These are phyloP conservation scores for Carallia brachiata DNA, from an alignment of 345 rosid genomes.

Conservation along the genomic window DNA sequence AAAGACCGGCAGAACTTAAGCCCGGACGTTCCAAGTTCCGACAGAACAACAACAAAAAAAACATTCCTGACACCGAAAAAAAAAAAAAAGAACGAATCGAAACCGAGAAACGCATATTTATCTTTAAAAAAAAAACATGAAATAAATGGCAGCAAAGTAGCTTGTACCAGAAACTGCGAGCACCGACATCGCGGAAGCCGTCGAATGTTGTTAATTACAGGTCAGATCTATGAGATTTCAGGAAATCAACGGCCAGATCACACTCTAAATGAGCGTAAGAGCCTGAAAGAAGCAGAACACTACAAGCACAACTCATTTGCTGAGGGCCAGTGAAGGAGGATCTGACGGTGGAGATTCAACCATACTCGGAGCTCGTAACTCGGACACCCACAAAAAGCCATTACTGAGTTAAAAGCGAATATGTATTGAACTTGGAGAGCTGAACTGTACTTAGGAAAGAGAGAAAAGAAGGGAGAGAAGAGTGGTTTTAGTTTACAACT, in stretches of 20 bases:
- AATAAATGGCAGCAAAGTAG: not conserved
- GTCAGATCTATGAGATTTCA: slow-evolving; percentile 50
- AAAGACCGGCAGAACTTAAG: no score
- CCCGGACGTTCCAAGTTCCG: no score
- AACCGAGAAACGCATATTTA: no score
- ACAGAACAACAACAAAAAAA: no score
- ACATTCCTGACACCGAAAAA: no score
- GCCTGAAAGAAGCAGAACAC: slow-evolving; percentile 19
- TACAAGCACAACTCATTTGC: slow-evolving; percentile 27
- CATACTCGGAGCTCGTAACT: slow-evolving; percentile 30
- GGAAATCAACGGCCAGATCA: slow-evolving; percentile 41
- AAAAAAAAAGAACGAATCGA: no score
- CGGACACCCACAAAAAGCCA: slow-evolving; percentile 37
- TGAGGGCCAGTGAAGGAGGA: slow-evolving; percentile 35
- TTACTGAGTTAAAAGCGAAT: slow-evolving; percentile 29
- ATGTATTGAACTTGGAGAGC: slow-evolving; percentile 14
- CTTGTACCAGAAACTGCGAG: slow-evolving; percentile 22
- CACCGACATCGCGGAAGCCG: slow-evolving; percentile 68
- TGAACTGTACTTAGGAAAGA: not conserved
- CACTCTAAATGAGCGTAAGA: slow-evolving; percentile 25
- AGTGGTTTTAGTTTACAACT: slow-evolving; percentile 13
- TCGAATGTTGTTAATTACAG: slow-evolving; percentile 15
- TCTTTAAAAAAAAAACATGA: not conserved
- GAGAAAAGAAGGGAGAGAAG: not conserved
- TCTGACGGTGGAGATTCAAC: slow-evolving; percentile 33